A percentile compares a stretch with the other conserved stretches of the same genome.
Evolutionary conservation across 1,139 yeast species (phyloP).

Genomic region (Saccharomycopsis hybrid): DNA sequence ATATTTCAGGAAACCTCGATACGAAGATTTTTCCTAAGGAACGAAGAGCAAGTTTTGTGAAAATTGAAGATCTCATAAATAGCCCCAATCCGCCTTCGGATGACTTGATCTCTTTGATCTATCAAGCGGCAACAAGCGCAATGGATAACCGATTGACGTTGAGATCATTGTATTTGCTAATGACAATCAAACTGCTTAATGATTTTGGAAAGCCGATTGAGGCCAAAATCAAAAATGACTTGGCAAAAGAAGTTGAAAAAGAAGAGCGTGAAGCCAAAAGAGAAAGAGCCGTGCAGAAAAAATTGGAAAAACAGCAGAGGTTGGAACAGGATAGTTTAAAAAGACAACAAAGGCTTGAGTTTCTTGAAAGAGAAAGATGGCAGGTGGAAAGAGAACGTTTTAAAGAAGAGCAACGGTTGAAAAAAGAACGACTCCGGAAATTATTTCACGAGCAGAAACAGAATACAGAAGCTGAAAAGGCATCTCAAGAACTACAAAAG

Average conservation of each 20-base stretch:
- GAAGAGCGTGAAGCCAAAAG: background rate
- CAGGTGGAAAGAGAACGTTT: conserved; percentile 14
- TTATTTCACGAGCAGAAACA: background rate
- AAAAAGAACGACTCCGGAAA: background rate
- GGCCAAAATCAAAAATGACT: conserved; percentile 7
- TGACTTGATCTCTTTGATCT: conserved; percentile 6
- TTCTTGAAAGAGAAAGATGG: conserved; percentile 7
- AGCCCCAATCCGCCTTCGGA: background rate
- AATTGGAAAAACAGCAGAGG: conserved; percentile 7
- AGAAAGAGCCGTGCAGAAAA: background rate
- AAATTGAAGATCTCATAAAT: conserved; percentile 6
- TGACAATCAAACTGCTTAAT: background rate
- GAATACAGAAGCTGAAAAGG: background rate
- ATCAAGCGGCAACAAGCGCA: conserved; percentile 3
- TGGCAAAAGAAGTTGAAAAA: background rate
- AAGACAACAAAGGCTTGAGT: background rate
- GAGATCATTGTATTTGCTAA: conserved; percentile 8
- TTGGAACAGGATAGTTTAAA: background rate
- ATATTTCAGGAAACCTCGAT: background rate
- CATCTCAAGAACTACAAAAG: background rate
- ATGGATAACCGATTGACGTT: conserved; percentile 9
- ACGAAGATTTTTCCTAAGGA: conserved; percentile 1
- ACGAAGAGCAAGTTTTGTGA: background rate
- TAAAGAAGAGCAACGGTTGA: conserved; percentile 13
- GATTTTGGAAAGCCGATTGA: conserved; percentile 10